These are phyloP conservation scores for Trichosphaerium sp. DNA, from an alignment of 78 protist genomes.

Conservation along the genomic window DNA sequence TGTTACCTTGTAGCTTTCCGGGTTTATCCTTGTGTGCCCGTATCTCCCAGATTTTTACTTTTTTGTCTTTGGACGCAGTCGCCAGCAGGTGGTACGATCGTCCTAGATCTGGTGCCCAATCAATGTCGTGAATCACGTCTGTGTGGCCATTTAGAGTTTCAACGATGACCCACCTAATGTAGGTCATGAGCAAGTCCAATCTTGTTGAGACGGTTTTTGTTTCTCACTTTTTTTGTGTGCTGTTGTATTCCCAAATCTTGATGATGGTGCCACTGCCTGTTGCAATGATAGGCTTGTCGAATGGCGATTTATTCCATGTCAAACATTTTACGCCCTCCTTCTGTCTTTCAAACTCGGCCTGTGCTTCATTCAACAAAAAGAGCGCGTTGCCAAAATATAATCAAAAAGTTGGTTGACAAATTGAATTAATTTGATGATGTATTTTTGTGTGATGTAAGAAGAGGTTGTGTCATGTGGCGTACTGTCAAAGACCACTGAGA, in stretches of 20 bases:
- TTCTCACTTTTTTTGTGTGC: conserved; percentile 15
- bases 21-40: neutral
- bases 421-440: neutral
- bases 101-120: conserved; percentile 74
- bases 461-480: too few species aligned
- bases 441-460: neutral
- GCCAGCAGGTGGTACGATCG: conserved; percentile 64
- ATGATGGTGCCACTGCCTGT: conserved; percentile 57
- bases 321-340: conserved; percentile 45
- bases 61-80: conserved; percentile 51
- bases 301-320: conserved; percentile 64
- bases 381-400: too few species aligned
- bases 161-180: neutral
- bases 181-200: too few species aligned
- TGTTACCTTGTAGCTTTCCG: neutral
- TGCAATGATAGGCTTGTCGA: conserved; percentile 41
- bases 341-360: conserved; percentile 18
- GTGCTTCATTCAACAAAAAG: neutral
- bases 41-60: conserved; percentile 39
- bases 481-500: conserved; percentile 60
- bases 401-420: too few species aligned
- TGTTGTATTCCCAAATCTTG: conserved; percentile 46
- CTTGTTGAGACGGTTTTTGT: neutral
- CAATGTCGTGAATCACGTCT: conserved; percentile 38
- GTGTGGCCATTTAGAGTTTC: neutral